Percentiles rank a stretch among this genome's conserved stretches.
phyloP scores from a whole-genome alignment of 371 early-diverging fungal species.

The Circinella minor region DNA sequence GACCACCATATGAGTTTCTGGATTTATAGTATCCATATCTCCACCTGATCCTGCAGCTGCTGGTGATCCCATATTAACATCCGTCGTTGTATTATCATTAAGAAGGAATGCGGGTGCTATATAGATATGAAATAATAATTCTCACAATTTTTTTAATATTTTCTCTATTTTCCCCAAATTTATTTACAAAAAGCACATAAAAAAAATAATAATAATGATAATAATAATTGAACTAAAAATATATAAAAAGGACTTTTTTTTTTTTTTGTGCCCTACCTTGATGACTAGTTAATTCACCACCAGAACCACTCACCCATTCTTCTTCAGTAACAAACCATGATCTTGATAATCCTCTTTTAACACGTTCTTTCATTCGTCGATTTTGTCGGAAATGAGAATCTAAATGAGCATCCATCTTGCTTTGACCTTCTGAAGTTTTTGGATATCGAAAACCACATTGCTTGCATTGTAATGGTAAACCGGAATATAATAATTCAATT shows the following conservation, averaged over 20 bases:
- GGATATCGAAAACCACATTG: constrained; percentile 91
- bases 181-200: too few relatives aligned
- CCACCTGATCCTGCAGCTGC: constrained; percentile 3
- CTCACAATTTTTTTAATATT: background rate
- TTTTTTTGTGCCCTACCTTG: constrained; percentile 29
- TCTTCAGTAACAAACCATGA: constrained; percentile 86
- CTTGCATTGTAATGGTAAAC: constrained; percentile 79
- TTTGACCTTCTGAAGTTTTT: constrained; percentile 69
- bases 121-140: background rate
- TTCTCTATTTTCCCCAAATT: too few relatives aligned
- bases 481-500: constrained; percentile 74
- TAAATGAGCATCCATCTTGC: constrained; percentile 82
- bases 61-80: constrained; percentile 22
- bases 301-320: constrained; percentile 58
- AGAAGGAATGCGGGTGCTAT: constrained; percentile 49
- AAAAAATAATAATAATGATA: too few relatives aligned
- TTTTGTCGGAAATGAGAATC: constrained; percentile 96
- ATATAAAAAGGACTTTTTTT: too few relatives aligned
- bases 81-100: constrained; percentile 30
- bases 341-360: constrained; percentile 75
- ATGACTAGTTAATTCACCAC: constrained; percentile 50
- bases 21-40: constrained; percentile 26
- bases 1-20: constrained; percentile 44
- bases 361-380: constrained; percentile 77
- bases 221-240: too few relatives aligned